Evolutionary conservation across 83 land plant species (phyloP).

Genomic region (Picea abies): DNA sequence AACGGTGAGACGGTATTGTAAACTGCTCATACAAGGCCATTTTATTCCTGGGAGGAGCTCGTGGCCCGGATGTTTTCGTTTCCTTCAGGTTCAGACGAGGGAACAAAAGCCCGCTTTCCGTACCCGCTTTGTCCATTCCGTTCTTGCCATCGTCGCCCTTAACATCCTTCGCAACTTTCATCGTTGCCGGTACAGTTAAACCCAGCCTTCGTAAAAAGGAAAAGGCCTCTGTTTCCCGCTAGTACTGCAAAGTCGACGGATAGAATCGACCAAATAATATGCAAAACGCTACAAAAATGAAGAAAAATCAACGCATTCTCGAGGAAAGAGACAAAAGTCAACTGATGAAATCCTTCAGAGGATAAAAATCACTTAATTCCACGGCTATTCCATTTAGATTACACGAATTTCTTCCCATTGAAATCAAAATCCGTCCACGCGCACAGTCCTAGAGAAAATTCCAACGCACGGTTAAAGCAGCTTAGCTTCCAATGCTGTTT

Average conservation of each 20-base stretch:
- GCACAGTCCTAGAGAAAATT: neutral
- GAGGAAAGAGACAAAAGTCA: neutral
- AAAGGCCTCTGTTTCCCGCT: neutral
- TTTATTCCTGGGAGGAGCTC: conserved; percentile 80
- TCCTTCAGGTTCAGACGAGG: conserved; percentile 77
- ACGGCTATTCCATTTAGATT: neutral
- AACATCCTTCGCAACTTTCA: conserved; percentile 11
- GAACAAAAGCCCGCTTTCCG: conserved; percentile 45
- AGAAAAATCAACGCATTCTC: neutral
- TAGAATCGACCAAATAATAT: neutral
- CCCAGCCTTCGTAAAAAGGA: neutral
- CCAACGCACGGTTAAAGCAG: too few species aligned
- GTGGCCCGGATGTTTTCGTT: conserved; percentile 59
- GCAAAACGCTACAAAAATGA: neutral
- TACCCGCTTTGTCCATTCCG: neutral
- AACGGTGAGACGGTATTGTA: conserved; percentile 46
- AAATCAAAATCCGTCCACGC: neutral
- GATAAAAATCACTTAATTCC: neutral
- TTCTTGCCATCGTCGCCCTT: neutral
- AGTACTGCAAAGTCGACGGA: too few species aligned
- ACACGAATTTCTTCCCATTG: neutral
- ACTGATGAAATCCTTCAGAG: neutral
- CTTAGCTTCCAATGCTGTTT: too few species aligned
- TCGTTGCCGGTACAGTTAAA: neutral
- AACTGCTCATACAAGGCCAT: conserved; percentile 84